Conservation (phyloP, 139 green algal species). For the Micractinium sp. region DNA sequence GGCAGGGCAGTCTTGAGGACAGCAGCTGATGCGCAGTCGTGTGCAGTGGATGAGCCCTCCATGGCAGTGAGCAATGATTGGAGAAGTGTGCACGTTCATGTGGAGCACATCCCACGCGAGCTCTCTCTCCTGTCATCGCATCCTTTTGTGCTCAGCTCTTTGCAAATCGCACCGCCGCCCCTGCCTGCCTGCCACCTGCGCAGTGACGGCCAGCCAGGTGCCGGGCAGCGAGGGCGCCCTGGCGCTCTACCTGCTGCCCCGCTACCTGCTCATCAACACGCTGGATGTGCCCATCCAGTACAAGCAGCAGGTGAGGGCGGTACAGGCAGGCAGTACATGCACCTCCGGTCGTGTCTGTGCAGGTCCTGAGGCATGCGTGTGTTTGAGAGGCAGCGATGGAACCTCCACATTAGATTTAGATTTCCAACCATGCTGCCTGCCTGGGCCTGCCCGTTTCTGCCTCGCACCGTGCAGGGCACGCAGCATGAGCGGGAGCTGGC, state of each 20-base stretch:
- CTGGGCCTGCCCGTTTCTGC: background rate
- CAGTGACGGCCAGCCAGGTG: constrained; percentile 48
- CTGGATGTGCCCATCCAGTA: constrained; percentile 71
- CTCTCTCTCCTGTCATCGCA: no score
- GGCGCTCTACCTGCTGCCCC: constrained; percentile 78
- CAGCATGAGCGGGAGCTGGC: constrained; percentile 52
- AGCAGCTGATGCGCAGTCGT: background rate
- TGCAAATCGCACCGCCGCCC: no score
- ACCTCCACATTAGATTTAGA: background rate
- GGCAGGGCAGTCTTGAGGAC: background rate
- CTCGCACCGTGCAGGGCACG: constrained; percentile 31
- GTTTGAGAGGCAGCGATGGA: background rate
- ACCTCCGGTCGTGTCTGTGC: no score
- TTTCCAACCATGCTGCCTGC: background rate
- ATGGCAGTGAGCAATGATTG: no score
- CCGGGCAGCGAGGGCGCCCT: constrained; percentile 45
- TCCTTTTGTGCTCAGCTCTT: no score
- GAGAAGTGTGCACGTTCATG: no score
- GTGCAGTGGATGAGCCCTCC: no score
- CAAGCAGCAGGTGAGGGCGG: constrained; percentile 56
- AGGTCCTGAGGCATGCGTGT: no score
- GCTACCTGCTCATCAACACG: constrained; percentile 78
- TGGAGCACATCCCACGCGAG: no score
- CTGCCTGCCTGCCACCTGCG: background rate
- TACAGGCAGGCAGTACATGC: background rate